Base-by-base conservation (phyloP, 1,284 basidiomycete species). In the Marasmius sp. region DNA sequence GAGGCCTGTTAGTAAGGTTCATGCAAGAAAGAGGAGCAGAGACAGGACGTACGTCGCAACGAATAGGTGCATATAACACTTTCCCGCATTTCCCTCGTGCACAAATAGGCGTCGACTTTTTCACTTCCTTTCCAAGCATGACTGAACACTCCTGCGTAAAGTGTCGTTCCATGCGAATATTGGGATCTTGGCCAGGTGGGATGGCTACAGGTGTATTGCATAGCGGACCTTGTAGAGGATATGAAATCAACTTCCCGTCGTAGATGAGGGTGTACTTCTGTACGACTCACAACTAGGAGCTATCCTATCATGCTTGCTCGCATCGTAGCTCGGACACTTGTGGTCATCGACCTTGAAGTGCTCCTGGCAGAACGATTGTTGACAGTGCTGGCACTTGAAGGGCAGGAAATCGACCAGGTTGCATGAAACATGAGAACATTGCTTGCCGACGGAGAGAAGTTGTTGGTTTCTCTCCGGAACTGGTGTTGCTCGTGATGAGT, bases 341-440 rank as follows among this genome's bases (percentile, higher is more conserved):
- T 93, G 91, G 2, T 79, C 79, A 22, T 80, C 75, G 9, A 88
- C 88, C 62, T 81, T 82, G 75, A 87, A 92, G 70, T 93, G 91
- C 10, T 92, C 89, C 53, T 85, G 83, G 66, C 92, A 93, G 74
- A 86, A 93, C 0, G 79, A 78, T 22, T 81, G 72, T 14, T 78
- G 71, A 70, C 91, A 93, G 68, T 91, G 88, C 57, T 89, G 85
- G 71, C 91, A 92, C 74, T 87, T 89, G 80, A 92, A 89, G 0
- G 91, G 91, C n/a, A 93, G 77, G 68, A 91, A 93, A 76, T 93
- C 92, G 69, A 92, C 81, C 64, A 90, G 81, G 36, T 79, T 73
- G 74, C 91, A 93, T 1, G 81, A 75, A 0, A 80, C 68, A 52
- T 84, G 79, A 18, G 87, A 84, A 74, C 91, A 93, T 68, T 90